Conservation (phyloP, 495 filamentous ascomycete species). For the Xanthoparmelia taractica region DNA sequence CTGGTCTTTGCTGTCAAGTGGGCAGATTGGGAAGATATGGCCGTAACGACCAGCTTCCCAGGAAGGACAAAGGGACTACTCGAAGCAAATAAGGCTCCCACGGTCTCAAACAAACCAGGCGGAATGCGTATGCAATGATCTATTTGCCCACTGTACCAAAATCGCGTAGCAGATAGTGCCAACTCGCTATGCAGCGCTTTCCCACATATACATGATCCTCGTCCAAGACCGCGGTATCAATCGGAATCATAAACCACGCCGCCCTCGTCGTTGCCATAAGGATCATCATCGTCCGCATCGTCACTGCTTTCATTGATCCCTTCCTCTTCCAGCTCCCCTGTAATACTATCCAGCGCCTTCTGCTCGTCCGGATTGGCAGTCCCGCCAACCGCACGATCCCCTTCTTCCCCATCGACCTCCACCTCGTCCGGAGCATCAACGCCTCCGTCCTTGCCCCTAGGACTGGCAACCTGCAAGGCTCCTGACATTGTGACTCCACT, state of each 20-base stretch:
- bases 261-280: constrained; percentile 28
- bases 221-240: background rate
- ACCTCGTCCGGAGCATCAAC: constrained; percentile 21
- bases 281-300: constrained; percentile 25
- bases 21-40: background rate
- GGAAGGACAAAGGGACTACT: background rate
- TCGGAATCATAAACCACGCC: background rate
- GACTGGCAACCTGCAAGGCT: background rate
- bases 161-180: background rate
- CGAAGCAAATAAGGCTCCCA: background rate
- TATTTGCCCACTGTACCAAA: background rate
- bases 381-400: constrained; percentile 22
- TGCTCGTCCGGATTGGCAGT: constrained; percentile 17
- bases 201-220: background rate
- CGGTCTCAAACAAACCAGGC: background rate
- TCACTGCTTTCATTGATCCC: constrained; percentile 16
- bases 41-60: background rate
- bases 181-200: background rate
- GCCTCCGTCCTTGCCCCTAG: constrained; percentile 22
- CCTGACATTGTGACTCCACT: constrained; percentile 21
- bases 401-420: constrained; percentile 8
- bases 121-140: background rate
- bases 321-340: constrained; percentile 20
- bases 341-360: constrained; percentile 24
- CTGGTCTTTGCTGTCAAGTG: no score